A percentile compares a stretch with the other conserved stretches of the same genome.
Evolutionary conservation across 306 rosid species (phyloP).

Genomic region (Alnus glutinosa): DNA sequence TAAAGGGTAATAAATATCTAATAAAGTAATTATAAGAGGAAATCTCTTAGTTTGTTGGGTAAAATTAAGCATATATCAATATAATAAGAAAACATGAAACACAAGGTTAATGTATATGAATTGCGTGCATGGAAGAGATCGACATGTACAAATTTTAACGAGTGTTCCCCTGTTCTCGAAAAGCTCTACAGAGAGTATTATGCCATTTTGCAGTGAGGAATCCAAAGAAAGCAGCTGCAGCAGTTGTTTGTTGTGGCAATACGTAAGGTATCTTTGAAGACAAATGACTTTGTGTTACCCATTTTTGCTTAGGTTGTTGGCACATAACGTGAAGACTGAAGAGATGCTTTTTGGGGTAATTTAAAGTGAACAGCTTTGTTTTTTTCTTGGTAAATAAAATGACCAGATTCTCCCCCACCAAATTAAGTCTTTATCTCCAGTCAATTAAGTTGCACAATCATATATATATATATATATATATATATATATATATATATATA

Average conservation of each 20-base stretch:
- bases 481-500: too few relatives aligned
- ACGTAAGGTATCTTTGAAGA: not conserved
- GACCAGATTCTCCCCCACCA: not conserved
- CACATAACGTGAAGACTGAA: not conserved
- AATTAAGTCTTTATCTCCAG: too few relatives aligned
- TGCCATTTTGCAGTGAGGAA: not conserved
- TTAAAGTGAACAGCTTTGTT: not conserved
- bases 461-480: too few relatives aligned
- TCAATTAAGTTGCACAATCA: too few relatives aligned
- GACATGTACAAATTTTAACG: too few relatives aligned
- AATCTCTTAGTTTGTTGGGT: conserved; percentile 6
- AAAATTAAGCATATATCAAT: not conserved
- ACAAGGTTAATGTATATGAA: not conserved
- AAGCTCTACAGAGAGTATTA: too few relatives aligned
- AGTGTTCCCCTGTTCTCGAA: too few relatives aligned
- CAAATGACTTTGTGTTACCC: not conserved
- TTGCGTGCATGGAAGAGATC: not conserved
- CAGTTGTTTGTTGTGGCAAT: not conserved
- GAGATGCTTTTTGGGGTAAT: not conserved
- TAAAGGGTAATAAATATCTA: not conserved
- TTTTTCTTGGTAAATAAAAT: not conserved
- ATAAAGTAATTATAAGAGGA: too few relatives aligned
- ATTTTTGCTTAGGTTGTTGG: not conserved
- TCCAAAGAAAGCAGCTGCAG: not conserved
- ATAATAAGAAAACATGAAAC: not conserved